Percentiles rank a stretch among this genome's conserved stretches.
Conservation (phyloP, 495 filamentous ascomycete genomes). For the Penicillium bovifimosum region DNA sequence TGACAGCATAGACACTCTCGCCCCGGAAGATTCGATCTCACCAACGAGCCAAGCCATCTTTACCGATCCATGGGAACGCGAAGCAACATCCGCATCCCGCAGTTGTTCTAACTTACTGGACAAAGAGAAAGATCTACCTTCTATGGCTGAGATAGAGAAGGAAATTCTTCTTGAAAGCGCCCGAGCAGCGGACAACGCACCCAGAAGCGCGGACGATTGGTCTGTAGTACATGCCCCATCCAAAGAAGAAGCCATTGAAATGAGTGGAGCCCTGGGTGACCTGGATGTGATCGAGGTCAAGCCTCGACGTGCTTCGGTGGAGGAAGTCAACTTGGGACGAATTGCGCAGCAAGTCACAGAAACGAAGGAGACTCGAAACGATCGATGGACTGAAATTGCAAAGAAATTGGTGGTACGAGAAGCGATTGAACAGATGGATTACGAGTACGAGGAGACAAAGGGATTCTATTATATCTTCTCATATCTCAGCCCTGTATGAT, state of each 20-base stretch:
- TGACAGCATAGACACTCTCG: constrained; percentile 8
- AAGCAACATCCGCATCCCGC: neutral
- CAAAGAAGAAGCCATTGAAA: constrained; percentile 14
- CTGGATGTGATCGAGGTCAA: constrained; percentile 21
- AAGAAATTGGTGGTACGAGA: constrained; percentile 86
- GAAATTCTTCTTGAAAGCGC: constrained; percentile 31
- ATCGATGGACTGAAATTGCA: constrained; percentile 96
- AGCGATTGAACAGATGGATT: constrained; percentile 78
- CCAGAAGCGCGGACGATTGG: constrained; percentile 14
- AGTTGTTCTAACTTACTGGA: neutral
- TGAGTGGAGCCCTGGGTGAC: constrained; percentile 18
- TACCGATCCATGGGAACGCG: constrained; percentile 14
- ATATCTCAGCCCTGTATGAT: constrained; percentile 77
- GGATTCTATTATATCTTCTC: constrained; percentile 89
- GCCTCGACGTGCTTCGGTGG: constrained; percentile 16
- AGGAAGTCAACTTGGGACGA: constrained; percentile 23
- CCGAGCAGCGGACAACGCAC: constrained; percentile 1
- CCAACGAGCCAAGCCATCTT: constrained; percentile 13
- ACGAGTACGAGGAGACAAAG: constrained; percentile 88
- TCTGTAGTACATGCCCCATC: constrained; percentile 19
- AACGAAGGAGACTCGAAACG: constrained; percentile 43
- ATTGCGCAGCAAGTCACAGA: constrained; percentile 39
- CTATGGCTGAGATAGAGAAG: constrained; percentile 2
- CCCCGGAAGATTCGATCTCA: constrained; percentile 16
- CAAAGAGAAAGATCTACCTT: constrained; percentile 1